Base-by-base conservation (phyloP, 1,284 basidiomycete genomes). In the Spongiforma sp. region DNA sequence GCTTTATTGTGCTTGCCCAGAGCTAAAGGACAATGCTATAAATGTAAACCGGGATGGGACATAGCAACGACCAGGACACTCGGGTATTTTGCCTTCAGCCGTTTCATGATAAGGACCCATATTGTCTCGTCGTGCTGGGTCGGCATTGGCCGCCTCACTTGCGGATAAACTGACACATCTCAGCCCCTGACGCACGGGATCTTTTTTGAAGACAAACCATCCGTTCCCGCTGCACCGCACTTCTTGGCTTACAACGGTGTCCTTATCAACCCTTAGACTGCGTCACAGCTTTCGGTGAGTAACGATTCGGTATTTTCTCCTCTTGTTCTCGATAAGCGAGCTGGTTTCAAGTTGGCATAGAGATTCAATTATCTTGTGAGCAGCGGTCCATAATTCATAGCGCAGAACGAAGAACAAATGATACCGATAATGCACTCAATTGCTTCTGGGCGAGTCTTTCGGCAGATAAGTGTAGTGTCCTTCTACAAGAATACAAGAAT, bases 401-500 rank as follows among this genome's bases (percentile, higher is more conserved):
- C n/a, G n/a, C n/a, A n/a, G n/a, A n/a, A n/a, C n/a, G n/a, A n/a
- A n/a, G n/a, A n/a, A n/a, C n/a, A n/a, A n/a, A n/a, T n/a, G n/a
- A n/a, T n/a, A n/a, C n/a, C n/a, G n/a, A n/a, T n/a, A n/a, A n/a
- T n/a, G n/a, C n/a, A n/a, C n/a, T n/a, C n/a, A n/a, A n/a, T n/a
- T n/a, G n/a, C n/a, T n/a, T n/a, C n/a, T n/a, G 79, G 79, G 69
- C 73, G 11, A 58, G 68, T 26, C 73, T 86, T 46, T 79, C 78
- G 19, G 76, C 74, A 39, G 69, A 74, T 26, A 69, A 83, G 54
- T 79, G 85, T 24, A 68, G 78, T 39, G 71, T 78, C 15, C 76
- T 84, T 68, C 83, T 86, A 67, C 68, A 80, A 0, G 77, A 83
- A 65, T 87, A 87, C 67, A 77, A 77, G n/a, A n/a, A 80, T 81